Base-by-base conservation (phyloP, 176 grass and related monocot species). In the Eleusine indica region DNA sequence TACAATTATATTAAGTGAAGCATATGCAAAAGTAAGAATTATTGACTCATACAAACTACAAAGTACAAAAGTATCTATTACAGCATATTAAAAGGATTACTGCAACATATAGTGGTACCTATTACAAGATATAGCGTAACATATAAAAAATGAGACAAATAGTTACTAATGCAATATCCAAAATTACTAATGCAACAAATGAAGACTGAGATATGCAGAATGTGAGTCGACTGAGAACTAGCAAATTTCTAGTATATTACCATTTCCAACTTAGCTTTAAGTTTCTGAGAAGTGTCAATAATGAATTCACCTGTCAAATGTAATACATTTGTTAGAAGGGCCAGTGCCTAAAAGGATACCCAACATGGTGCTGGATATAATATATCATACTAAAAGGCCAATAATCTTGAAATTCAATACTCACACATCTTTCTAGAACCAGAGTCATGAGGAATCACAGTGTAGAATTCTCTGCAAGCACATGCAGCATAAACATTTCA, bases 361-460 rank as follows among this genome's bases (percentile, higher is more conserved):
- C 64, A 54, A 72, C 80, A 79, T 15, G 56, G 28, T 80, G 29
- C 25, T 74, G 38, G 25, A 75, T 47, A 51, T 57, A 43, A 53
- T 67, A 77, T 86, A 86, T 66, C 7, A 61, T 84, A 78, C 21
- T 65, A 65, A 11, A 44, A 58, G 41, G 14, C 13, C 14, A 73
- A 2, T 48, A 80, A 80, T 49, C n/a, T 86, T 46, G 35, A 83
- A 85, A 83, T 79, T 81, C 52, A 30, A 82, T 64, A 88, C 96
- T 86, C 85, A 95, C 91, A 5, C 96, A 98, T 98, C 62, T 90
- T 98, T 86, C 52, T 95, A 65, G 93, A 98, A 76, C 96, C 96
- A 58, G 95, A 95, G 81, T 98, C 96, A 93, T 98, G 96, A 90
- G 96, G 96, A 75, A 98, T 98, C 82, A 98, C 92, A 2, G 90